Evolutionary conservation across 169 alveolate species (phyloP).

Genomic region (Plasmodium relictum): DNA sequence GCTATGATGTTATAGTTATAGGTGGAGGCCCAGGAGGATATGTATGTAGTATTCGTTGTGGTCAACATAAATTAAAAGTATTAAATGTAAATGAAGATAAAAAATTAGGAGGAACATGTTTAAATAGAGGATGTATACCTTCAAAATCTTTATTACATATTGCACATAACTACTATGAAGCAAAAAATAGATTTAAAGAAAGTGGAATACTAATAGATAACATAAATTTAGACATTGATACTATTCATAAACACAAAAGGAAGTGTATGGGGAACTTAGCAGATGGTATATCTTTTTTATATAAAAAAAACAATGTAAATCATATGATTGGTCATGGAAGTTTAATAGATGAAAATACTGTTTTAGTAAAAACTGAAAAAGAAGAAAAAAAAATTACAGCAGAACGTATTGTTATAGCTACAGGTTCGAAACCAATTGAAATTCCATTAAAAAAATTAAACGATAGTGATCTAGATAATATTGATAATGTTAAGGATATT

Average conservation of each 20-base stretch:
- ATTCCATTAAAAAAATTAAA: conserved; percentile 90
- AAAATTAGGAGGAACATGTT: conserved; percentile 98
- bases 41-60: conserved; percentile 97
- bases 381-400: conserved; percentile 54
- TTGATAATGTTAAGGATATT: conserved; percentile 90
- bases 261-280: conserved; percentile 91
- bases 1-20: conserved; percentile 91
- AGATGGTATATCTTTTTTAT: conserved; percentile 93
- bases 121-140: conserved; percentile 99
- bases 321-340: conserved; percentile 89
- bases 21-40: conserved; percentile 98
- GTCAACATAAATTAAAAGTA: conserved; percentile 95
- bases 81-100: conserved; percentile 96
- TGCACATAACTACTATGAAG: conserved; percentile 92
- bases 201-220: conserved; percentile 79
- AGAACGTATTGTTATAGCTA: conserved; percentile 87
- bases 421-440: conserved; percentile 95
- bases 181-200: conserved; percentile 67
- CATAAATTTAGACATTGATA: conserved; percentile 86
- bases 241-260: conserved; percentile 89
- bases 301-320: conserved; percentile 95
- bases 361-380: conserved; percentile 28
- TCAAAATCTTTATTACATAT: conserved; percentile 95
- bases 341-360: conserved; percentile 30
- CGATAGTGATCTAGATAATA: conserved; percentile 83